These are phyloP conservation scores for Penicillium pancosmium DNA, from an alignment of 495 filamentous ascomycete genomes.

Conservation along the genomic window DNA sequence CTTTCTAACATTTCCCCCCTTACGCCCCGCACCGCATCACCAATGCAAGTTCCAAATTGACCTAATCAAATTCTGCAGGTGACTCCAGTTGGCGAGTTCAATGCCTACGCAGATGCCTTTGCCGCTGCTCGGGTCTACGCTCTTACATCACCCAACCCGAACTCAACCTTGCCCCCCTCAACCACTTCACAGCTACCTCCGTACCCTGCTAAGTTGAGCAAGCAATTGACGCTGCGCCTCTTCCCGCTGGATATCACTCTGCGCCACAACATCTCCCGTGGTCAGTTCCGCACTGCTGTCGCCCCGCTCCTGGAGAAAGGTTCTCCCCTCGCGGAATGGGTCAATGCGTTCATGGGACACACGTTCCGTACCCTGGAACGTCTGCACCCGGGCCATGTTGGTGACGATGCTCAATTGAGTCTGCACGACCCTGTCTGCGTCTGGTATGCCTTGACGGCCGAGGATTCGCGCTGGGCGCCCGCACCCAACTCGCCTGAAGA, in stretches of 20 bases:
- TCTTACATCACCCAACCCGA: slow-evolving; percentile 78
- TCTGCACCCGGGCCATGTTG: slow-evolving; percentile 55
- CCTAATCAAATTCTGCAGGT: slow-evolving; percentile 37
- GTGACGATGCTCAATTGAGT: slow-evolving; percentile 61
- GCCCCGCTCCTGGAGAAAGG: slow-evolving; percentile 50
- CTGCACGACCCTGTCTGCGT: slow-evolving; percentile 89
- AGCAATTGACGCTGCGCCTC: slow-evolving; percentile 70
- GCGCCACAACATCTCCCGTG: slow-evolving; percentile 65
- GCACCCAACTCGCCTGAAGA: slow-evolving; percentile 55
- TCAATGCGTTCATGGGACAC: slow-evolving; percentile 70
- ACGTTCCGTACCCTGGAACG: slow-evolving; percentile 75
- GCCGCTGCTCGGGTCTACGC: slow-evolving; percentile 89
- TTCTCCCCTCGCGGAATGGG: slow-evolving; percentile 85
- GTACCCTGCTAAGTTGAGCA: slow-evolving; percentile 68
- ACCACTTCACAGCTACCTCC: slow-evolving; percentile 48
- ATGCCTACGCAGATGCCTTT: slow-evolving; percentile 77
- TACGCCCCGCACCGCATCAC: background rate
- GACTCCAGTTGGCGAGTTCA: slow-evolving; percentile 82
- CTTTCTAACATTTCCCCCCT: background rate
- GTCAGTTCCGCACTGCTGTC: slow-evolving; percentile 59
- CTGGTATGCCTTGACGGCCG: slow-evolving; percentile 76
- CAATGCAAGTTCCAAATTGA: background rate
- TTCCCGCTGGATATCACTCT: slow-evolving; percentile 92
- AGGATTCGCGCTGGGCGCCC: slow-evolving; percentile 49
- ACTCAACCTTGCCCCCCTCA: slow-evolving; percentile 67